Percentiles rank a stretch among this genome's conserved stretches.
Evolutionary conservation across 371 early-diverging fungal species (phyloP).

Genomic region (Apophysomyces trapeziformis): DNA sequence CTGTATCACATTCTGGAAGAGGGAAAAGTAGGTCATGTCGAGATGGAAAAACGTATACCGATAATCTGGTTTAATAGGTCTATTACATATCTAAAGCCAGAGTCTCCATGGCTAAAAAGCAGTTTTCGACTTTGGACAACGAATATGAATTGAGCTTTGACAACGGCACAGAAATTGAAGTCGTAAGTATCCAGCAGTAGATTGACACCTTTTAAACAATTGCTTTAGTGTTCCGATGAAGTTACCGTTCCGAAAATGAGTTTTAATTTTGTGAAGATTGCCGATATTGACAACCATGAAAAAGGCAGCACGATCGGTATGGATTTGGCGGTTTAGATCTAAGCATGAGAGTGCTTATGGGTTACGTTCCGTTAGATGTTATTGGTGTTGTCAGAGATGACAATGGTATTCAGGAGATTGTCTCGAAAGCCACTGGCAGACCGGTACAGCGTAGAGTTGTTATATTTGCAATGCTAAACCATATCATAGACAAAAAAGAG

Average conservation of each 20-base stretch:
- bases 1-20: constrained; percentile 76
- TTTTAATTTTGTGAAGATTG: constrained; percentile 72
- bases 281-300: constrained; percentile 63
- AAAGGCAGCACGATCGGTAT: constrained; percentile 72
- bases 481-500: constrained; percentile 73
- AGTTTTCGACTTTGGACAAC: constrained; percentile 81
- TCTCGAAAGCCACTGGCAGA: constrained; percentile 69
- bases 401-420: constrained; percentile 64
- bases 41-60: background rate
- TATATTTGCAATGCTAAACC: constrained; percentile 10
- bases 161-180: constrained; percentile 61
- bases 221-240: constrained; percentile 63
- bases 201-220: background rate
- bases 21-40: constrained; percentile 55
- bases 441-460: constrained; percentile 52
- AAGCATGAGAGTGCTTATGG: background rate
- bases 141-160: constrained; percentile 95
- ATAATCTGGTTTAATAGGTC: constrained; percentile 32
- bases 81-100: constrained; percentile 87
- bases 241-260: constrained; percentile 67
- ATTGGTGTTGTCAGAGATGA: constrained; percentile 80
- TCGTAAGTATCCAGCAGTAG: constrained; percentile 41
- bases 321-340: background rate
- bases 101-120: constrained; percentile 87
- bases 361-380: constrained; percentile 57